Evolutionary conservation across 805 yeast genomes (phyloP), one percentile per base, ranked within the genome.

Genomic region (Metschnikowia aberdeeniae): DNA sequence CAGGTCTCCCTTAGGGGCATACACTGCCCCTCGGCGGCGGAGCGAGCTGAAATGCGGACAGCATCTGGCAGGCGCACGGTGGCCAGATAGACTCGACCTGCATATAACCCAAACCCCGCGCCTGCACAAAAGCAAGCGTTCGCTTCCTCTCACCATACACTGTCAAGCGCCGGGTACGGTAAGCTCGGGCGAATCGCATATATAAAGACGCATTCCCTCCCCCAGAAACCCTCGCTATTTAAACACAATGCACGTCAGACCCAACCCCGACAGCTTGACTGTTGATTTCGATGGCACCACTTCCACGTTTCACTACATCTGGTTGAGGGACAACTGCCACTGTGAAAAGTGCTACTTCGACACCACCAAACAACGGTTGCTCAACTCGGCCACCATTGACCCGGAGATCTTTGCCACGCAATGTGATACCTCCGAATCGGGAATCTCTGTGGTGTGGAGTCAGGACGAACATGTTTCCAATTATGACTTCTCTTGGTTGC

Each of bases 291-390:
- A 44, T 36, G 51, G 49, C 17, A 14, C 22, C 26, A 5, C 30
- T 20, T 50, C 57, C 20, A 9, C 40, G 10, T 55, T 52, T 45
- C 59, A 55, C 44, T 47, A 74, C 57, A 70, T 82, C 37, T 82
- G 87, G 87, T 67, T 82, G 14, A 66, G 88, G 38, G 88, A 82
- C 59, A 73, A 76, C 53, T 82, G 88, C 53, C 83, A 75, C 49
- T 82, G 86, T 51, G 60, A 64, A 9, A 51, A 67, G 26, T 81
- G 86, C 60, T 80, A 70, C 61, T 81, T 75, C 56, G 62, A 72
- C 3, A 56, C 63, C 38, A 82, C 88, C 29, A 78, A 76, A 54
- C 88, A 82, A 60, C 63, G 87, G 41, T 62, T 81, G 20, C 67
- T 78, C 39, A 77, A 81, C 54, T 75, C 84, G 11, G 78, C 78